Percentiles rank a stretch among this genome's conserved stretches.
These are phyloP conservation scores for Berberis thunbergii DNA, from an alignment of 164 flowering plant genomes.

Conservation along the genomic window DNA sequence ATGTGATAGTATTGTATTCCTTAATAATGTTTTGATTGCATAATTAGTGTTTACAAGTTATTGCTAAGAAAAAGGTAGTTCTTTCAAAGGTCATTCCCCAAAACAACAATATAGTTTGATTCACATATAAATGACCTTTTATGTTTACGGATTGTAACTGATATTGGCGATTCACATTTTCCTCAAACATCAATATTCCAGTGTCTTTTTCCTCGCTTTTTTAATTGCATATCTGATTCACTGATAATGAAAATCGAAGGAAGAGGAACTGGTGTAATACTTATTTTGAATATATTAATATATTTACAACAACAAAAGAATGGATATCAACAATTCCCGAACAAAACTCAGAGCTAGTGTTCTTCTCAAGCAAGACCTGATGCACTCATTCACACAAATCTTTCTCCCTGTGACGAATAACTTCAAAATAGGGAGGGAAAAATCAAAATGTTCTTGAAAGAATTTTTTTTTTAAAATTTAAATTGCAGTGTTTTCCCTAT, in stretches of 20 bases:
- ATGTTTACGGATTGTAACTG: no score
- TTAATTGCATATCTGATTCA: not conserved
- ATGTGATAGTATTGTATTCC: no score
- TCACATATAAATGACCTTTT: no score
- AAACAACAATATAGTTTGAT: no score
- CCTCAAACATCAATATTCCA: no score
- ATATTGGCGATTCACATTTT: no score
- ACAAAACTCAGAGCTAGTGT: slow-evolving; percentile 1
- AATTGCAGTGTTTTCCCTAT: slow-evolving; percentile 27
- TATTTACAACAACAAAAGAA: slow-evolving; percentile 20
- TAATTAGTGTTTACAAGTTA: no score
- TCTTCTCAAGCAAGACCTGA: slow-evolving; percentile 1
- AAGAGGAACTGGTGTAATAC: slow-evolving; percentile 1
- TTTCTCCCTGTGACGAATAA: slow-evolving; percentile 12
- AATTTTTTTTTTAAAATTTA: not conserved
- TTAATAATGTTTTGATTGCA: no score
- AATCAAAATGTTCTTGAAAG: slow-evolving; percentile 3
- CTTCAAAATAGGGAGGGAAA: slow-evolving; percentile 11
- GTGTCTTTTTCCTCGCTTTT: not conserved
- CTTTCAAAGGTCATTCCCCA: no score
- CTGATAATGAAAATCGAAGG: not conserved
- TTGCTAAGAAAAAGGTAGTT: no score
- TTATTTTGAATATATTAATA: slow-evolving; percentile 10
- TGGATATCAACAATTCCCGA: slow-evolving; percentile 10
- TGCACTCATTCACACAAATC: slow-evolving; percentile 5